Base-by-base conservation (phyloP, 2,329 filamentous ascomycete species). In the Beauveria caledonica region DNA sequence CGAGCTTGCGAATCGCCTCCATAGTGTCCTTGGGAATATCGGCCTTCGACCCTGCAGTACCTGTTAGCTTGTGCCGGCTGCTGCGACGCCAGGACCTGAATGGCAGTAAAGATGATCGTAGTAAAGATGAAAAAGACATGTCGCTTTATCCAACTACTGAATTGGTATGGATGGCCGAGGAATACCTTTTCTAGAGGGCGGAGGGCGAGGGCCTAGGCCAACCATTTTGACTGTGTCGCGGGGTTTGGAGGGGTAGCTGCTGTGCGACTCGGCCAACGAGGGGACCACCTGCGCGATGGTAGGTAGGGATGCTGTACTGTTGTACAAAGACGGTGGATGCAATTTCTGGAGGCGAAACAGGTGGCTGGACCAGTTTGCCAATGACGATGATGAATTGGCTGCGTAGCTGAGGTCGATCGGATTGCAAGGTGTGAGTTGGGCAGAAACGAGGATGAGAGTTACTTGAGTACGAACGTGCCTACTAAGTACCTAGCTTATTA, bases 1-100 rank as follows among this genome's bases (percentile, higher is more conserved):
- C 94, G 25, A 97, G 82, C 63, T 84, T 81, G 73, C 89, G 86
- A 71, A 97, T 92, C 77, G 97, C 88, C 42, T 76, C 72, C 58
- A 90, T 78, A 65, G 97, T 83, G 75, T 91, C 86, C 77, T 91
- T 89, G 65, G 93, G 92, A 74, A 96, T 83, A 78, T 97, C 91
- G 74, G 87, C 86, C 85, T 94, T 90, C 64, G 92, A 96, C 72
- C 91, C 92, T 96, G 66, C 58, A 10, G 40, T 13, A 6, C 13
- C 5, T 9, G 39, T 60, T 23, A 60, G 57, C 29, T 36, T 45
- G 17, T 39, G 19, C 11, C 27, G 42, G 13, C n/a, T n/a, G 42
- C n/a, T 27, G 25, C 42, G 36, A 46, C 7, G 5, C 6, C 27
- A 46, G 21, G 53, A 17, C 27, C 33, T 45, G 36, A 5, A 42